Conservation (phyloP, 225 moss, liverwort and hornwort genomes). For the Polytrichum formosum region DNA sequence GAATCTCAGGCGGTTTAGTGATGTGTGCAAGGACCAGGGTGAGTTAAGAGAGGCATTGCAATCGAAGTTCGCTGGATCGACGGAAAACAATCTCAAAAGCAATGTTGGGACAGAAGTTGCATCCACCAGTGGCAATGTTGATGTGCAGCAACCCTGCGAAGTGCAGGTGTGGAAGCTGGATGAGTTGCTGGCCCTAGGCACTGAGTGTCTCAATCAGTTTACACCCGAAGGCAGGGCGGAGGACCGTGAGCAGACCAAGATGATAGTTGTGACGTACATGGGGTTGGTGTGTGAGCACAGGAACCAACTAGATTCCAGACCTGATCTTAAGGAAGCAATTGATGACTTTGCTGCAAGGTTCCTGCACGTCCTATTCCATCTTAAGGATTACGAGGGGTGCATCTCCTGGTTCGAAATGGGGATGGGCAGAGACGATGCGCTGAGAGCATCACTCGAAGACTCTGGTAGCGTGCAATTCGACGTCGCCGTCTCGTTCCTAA, state of each 20-base stretch:
- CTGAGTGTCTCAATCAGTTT: not conserved
- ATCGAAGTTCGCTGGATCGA: not conserved
- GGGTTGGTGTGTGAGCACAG: conserved; percentile 1
- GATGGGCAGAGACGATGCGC: not conserved
- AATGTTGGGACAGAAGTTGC: not conserved
- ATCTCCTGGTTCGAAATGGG: not conserved
- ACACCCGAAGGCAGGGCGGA: conserved; percentile 1
- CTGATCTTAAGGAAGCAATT: not conserved
- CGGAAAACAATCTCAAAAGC: not conserved
- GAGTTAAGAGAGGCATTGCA: not conserved
- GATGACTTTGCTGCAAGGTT: not conserved
- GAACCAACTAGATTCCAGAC: conserved; percentile 3
- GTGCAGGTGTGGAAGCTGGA: not conserved
- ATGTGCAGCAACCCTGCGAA: not conserved
- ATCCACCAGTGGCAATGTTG: not conserved
- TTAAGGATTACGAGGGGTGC: conserved; percentile 6
- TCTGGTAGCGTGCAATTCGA: conserved; percentile 4
- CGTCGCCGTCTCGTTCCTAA: not conserved
- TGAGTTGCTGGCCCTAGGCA: not conserved
- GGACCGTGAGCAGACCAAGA: not conserved
- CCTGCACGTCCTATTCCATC: not conserved
- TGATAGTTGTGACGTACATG: not conserved
- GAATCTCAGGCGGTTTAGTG: not conserved
- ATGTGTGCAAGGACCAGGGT: not conserved
- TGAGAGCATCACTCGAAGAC: conserved; percentile 3